A percentile compares a stretch with the other conserved stretches of the same genome.
Conservation (phyloP, 106 monocot genomes). For the Dactylorhiza incarnata region DNA sequence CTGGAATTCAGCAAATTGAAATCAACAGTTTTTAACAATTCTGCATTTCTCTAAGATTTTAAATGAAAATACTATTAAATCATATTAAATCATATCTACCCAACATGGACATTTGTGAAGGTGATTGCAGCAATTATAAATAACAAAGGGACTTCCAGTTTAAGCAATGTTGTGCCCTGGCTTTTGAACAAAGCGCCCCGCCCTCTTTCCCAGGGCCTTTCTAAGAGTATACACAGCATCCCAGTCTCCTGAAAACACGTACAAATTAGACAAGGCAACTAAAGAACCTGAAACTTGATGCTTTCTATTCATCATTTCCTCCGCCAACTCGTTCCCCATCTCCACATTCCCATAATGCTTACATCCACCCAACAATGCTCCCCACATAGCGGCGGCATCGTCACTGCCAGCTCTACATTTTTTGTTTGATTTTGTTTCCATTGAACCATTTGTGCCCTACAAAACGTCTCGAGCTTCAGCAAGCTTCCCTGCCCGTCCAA, state of each 20-base stretch:
- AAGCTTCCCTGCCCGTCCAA: constrained; percentile 43
- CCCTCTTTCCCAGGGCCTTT: constrained; percentile 24
- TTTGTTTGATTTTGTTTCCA: not conserved
- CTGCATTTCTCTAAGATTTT: constrained; percentile 87
- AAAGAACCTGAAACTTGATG: constrained; percentile 27
- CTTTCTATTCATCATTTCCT: constrained; percentile 23
- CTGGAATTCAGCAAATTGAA: not conserved
- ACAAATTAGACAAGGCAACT: constrained; percentile 46
- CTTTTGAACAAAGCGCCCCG: not conserved
- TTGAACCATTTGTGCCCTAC: constrained; percentile 9
- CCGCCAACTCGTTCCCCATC: constrained; percentile 23
- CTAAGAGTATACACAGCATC: constrained; percentile 26
- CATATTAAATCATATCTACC: too few relatives aligned
- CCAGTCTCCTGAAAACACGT: constrained; percentile 39
- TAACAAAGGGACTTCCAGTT: too few relatives aligned
- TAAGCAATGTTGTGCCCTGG: not conserved
- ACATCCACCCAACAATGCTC: constrained; percentile 47
- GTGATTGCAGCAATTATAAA: too few relatives aligned
- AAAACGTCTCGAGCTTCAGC: constrained; percentile 32
- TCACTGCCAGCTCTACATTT: not conserved
- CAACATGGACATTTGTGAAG: too few relatives aligned
- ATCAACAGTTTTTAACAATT: constrained; percentile 57
- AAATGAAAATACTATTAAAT: too few relatives aligned
- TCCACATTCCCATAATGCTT: constrained; percentile 30
- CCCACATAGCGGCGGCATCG: constrained; percentile 17